These are phyloP conservation scores for Pichia kluyveri DNA, from an alignment of 805 yeast genomes.

Conservation along the genomic window DNA sequence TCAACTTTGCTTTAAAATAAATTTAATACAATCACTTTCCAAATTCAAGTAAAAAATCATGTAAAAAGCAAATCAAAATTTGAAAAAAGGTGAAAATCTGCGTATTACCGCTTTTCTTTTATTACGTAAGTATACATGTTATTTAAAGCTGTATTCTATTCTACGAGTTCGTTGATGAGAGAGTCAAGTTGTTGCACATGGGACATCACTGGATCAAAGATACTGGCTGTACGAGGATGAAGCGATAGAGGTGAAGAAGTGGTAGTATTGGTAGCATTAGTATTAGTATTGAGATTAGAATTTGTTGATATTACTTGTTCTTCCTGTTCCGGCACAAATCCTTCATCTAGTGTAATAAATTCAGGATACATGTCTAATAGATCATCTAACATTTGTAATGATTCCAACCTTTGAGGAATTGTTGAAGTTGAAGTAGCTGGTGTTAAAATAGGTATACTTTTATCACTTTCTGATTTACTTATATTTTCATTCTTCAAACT, in stretches of 20 bases:
- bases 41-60: too few relatives aligned
- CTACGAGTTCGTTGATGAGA: background rate
- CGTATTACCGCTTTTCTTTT: too few relatives aligned
- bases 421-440: too few relatives aligned
- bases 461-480: too few relatives aligned
- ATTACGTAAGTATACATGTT: too few relatives aligned
- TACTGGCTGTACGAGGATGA: slow-evolving; percentile 1
- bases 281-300: too few relatives aligned
- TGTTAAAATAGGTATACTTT: too few relatives aligned
- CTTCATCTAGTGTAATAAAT: background rate
- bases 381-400: slow-evolving; percentile 28
- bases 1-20: too few relatives aligned
- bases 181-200: slow-evolving; percentile 4
- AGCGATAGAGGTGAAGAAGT: background rate
- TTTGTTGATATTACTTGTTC: background rate
- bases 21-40: too few relatives aligned
- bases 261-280: background rate
- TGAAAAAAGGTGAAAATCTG: too few relatives aligned
- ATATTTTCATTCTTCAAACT: too few relatives aligned
- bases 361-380: slow-evolving; percentile 15
- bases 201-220: slow-evolving; percentile 4
- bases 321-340: background rate
- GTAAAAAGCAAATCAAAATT: too few relatives aligned
- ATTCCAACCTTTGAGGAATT: slow-evolving; percentile 9
- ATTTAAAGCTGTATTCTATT: background rate